These are phyloP conservation scores for Toxicodendron radicans DNA, from an alignment of 345 rosid species.

Conservation along the genomic window DNA sequence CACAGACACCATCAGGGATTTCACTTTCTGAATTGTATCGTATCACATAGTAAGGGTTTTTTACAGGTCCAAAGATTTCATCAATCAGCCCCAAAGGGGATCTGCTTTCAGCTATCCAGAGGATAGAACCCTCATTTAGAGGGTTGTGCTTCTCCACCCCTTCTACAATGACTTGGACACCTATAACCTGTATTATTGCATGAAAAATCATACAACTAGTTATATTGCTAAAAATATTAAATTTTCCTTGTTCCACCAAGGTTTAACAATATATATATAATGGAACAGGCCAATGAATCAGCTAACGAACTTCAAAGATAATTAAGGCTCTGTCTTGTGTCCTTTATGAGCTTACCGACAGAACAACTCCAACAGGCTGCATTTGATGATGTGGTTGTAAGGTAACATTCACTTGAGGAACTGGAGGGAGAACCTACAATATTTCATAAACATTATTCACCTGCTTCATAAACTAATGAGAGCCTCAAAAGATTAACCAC, in stretches of 20 bases:
- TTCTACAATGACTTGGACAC: slow-evolving; percentile 81
- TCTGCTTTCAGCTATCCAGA: slow-evolving; percentile 76
- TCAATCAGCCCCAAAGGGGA: slow-evolving; percentile 75
- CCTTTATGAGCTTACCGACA: slow-evolving; percentile 57
- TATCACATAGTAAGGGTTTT: slow-evolving; percentile 78
- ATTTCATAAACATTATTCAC: neutral
- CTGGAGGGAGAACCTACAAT: slow-evolving; percentile 76
- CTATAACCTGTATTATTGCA: slow-evolving; percentile 50
- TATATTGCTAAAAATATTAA: neutral
- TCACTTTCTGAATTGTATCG: slow-evolving; percentile 90
- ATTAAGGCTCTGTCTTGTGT: neutral
- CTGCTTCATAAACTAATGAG: neutral
- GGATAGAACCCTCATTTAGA: slow-evolving; percentile 77
- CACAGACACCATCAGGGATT: slow-evolving; percentile 59
- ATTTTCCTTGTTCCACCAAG: no score
- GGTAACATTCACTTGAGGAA: slow-evolving; percentile 60
- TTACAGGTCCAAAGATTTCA: slow-evolving; percentile 96
- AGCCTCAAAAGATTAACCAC: neutral
- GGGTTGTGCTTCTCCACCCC: slow-evolving; percentile 81
- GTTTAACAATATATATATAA: no score
- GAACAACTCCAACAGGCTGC: slow-evolving; percentile 79
- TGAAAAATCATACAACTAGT: slow-evolving; percentile 5
- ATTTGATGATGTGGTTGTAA: slow-evolving; percentile 66
- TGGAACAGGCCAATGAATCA: slow-evolving; percentile 13
- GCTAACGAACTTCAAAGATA: slow-evolving; percentile 18